These are phyloP conservation scores for Lepidium africanum DNA, from an alignment of 345 rosid genomes.

Conservation along the genomic window DNA sequence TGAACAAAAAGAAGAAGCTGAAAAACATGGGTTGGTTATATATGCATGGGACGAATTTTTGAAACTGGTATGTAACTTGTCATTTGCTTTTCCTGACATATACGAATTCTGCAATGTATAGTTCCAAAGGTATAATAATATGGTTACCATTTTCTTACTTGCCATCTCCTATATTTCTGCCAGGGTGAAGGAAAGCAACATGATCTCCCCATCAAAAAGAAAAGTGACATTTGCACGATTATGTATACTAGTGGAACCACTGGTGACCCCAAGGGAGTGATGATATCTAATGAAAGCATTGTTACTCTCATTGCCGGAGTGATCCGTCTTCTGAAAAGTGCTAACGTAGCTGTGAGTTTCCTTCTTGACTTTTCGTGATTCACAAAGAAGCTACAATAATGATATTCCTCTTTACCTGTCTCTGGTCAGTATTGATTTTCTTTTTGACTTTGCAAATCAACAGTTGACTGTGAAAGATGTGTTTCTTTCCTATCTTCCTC, in stretches of 20 bases:
- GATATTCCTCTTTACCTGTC: neutral
- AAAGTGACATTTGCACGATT: slow-evolving; percentile 82
- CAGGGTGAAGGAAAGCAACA: slow-evolving; percentile 62
- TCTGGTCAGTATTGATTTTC: neutral
- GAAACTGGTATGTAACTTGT: slow-evolving; percentile 40
- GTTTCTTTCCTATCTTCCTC: slow-evolving; percentile 90
- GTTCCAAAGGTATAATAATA: neutral
- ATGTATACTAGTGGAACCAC: slow-evolving; percentile 99
- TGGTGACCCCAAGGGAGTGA: slow-evolving; percentile 96
- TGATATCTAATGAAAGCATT: slow-evolving; percentile 86
- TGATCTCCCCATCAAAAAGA: slow-evolving; percentile 75
- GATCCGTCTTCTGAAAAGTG: slow-evolving; percentile 44
- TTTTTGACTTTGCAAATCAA: slow-evolving; percentile 14
- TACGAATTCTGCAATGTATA: neutral
- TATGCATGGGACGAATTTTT: slow-evolving; percentile 83
- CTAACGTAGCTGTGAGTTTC: slow-evolving; percentile 52
- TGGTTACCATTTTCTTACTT: slow-evolving; percentile 2
- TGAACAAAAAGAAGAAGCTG: slow-evolving; percentile 56
- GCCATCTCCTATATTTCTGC: neutral
- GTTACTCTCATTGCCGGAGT: slow-evolving; percentile 78
- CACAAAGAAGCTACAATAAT: neutral
- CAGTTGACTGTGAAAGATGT: slow-evolving; percentile 72
- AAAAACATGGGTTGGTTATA: slow-evolving; percentile 49
- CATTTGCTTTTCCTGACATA: neutral
- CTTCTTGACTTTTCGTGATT: neutral